Evolutionary conservation across 805 yeast genomes (phyloP).

Genomic region (Candida insectorum): DNA sequence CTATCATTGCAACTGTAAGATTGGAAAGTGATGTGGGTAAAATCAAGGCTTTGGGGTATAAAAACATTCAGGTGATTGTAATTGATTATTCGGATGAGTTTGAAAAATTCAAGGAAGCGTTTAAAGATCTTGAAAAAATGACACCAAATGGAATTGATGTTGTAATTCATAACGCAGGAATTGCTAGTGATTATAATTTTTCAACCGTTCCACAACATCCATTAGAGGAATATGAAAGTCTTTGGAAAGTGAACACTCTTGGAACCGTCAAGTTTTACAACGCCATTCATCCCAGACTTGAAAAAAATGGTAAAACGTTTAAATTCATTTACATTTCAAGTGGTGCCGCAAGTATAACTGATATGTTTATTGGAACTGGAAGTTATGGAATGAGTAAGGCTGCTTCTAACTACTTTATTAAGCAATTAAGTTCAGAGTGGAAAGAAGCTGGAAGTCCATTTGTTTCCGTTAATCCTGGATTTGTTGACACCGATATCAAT

Average conservation of each 20-base stretch:
- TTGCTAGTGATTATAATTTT: background rate
- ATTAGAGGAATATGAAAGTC: slow-evolving; percentile 4
- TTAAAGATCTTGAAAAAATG: slow-evolving; percentile 6
- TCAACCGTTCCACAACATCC: background rate
- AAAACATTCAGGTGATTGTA: slow-evolving; percentile 7
- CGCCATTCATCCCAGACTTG: slow-evolving; percentile 2
- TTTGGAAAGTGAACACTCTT: slow-evolving; percentile 1
- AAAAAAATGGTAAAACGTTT: background rate
- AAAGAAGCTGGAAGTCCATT: slow-evolving; percentile 23
- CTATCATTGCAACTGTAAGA: slow-evolving; percentile 42
- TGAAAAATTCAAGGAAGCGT: slow-evolving; percentile 5
- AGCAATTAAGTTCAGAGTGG: slow-evolving; percentile 18
- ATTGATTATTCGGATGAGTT: slow-evolving; percentile 1
- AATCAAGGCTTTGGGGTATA: slow-evolving; percentile 6
- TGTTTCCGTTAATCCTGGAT: slow-evolving; percentile 36
- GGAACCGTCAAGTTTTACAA: slow-evolving; percentile 3
- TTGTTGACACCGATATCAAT: slow-evolving; percentile 32
- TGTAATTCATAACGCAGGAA: slow-evolving; percentile 10
- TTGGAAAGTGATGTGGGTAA: slow-evolving; percentile 21
- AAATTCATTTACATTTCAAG: slow-evolving; percentile 12
- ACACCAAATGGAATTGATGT: slow-evolving; percentile 22
- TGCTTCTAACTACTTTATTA: slow-evolving; percentile 25
- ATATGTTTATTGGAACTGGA: background rate
- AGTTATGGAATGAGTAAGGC: slow-evolving; percentile 34
- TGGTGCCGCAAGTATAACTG: slow-evolving; percentile 3